Evolutionary conservation across 345 rosid species (phyloP).

Genomic region (Brassica carinata): DNA sequence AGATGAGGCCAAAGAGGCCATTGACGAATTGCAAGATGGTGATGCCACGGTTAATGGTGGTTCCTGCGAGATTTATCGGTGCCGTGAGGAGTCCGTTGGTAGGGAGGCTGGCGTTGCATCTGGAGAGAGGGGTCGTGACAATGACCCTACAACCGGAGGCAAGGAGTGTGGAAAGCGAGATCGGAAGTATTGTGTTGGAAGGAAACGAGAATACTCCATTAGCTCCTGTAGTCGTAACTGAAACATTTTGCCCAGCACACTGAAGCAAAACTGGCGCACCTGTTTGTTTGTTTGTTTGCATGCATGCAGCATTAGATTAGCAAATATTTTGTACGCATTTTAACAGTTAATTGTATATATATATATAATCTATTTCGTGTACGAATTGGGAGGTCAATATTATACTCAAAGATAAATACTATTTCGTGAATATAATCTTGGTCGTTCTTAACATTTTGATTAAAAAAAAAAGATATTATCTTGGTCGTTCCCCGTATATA

Average conservation of each 20-base stretch:
- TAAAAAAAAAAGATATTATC: too few relatives aligned
- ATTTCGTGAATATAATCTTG: background rate
- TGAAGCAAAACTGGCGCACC: conserved; percentile 55
- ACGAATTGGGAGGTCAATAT: background rate
- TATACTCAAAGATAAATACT: background rate
- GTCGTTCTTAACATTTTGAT: background rate
- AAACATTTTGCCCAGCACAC: conserved; percentile 47
- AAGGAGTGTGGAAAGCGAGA: conserved; percentile 30
- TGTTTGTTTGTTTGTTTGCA: conserved; percentile 14
- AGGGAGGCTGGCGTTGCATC: conserved; percentile 54
- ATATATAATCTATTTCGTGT: background rate
- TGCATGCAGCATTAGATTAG: background rate
- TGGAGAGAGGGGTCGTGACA: conserved; percentile 57
- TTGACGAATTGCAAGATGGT: conserved; percentile 44
- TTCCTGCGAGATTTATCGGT: conserved; percentile 47
- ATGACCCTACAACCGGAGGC: conserved; percentile 39
- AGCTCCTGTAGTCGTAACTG: conserved; percentile 46
- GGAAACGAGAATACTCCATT: conserved; percentile 43
- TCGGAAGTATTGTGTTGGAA: background rate
- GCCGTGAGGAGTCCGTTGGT: conserved; percentile 44
- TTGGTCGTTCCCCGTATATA: background rate
- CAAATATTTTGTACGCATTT: background rate
- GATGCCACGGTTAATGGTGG: conserved; percentile 38
- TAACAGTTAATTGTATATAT: background rate
- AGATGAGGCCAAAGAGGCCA: conserved; percentile 40